Conservation (phyloP, 345 rosid genomes). For the Cochlearia excelsa region DNA sequence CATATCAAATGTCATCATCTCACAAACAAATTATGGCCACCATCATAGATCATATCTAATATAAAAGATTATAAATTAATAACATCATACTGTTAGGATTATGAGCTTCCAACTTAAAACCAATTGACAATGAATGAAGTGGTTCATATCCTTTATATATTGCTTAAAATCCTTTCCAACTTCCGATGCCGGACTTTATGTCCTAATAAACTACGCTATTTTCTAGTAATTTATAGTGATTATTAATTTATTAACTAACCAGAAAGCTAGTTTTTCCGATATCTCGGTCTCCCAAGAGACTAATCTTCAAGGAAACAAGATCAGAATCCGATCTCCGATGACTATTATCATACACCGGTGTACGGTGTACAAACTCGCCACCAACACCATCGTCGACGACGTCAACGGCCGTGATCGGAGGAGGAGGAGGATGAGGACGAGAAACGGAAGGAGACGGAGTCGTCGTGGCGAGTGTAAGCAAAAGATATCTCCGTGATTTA, state of each 20-base stretch:
- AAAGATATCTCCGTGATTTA: constrained; percentile 49
- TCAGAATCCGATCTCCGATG: constrained; percentile 50
- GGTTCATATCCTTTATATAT: too few relatives aligned
- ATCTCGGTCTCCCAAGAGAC: constrained; percentile 71
- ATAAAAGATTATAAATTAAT: too few relatives aligned
- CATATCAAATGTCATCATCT: too few relatives aligned
- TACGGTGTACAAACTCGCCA: constrained; percentile 12
- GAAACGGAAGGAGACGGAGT: constrained; percentile 32
- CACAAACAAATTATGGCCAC: too few relatives aligned
- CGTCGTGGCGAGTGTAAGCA: constrained; percentile 41
- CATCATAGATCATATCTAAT: too few relatives aligned
- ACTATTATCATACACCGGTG: constrained; percentile 19
- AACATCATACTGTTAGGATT: too few relatives aligned
- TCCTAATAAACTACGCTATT: too few relatives aligned
- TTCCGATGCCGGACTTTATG: too few relatives aligned
- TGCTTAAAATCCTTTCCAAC: too few relatives aligned
- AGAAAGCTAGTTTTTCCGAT: constrained; percentile 79
- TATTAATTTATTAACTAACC: constrained; percentile 37
- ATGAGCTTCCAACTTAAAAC: too few relatives aligned
- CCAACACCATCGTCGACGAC: not conserved
- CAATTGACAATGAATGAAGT: too few relatives aligned
- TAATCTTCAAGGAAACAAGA: constrained; percentile 79
- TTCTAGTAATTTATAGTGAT: too few relatives aligned
- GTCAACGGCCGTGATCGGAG: constrained; percentile 11
- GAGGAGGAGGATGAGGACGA: constrained; percentile 17